Base-by-base conservation (phyloP, 345 rosid species). In the Moringa oleifera region DNA sequence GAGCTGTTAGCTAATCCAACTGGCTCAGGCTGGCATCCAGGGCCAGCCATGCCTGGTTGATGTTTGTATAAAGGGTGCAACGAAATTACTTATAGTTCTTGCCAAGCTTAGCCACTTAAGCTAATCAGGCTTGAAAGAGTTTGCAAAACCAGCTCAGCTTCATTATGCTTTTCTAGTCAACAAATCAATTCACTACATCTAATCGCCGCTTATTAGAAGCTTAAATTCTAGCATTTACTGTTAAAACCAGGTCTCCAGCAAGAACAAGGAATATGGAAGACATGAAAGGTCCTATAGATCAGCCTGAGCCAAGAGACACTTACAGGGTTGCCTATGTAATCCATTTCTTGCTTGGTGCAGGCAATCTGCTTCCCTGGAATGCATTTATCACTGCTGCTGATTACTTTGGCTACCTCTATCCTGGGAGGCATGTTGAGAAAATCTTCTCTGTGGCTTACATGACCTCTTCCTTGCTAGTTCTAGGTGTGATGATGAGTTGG, bases 341-440 rank as follows among this genome's bases (percentile, higher is more conserved):
- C 69, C 95, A 93, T 77, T 90, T 88, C 82, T 70, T 93, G 69
- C 85, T 93, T 33, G 99, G 99, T 53, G 95, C 90, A 18, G 97
- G 96, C 37, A 90, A 88, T 79, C 80, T 93, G 71, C 92, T 88
- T 68, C 99, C 99, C 1, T 93, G 99, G 97, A 93, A 93, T 68
- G 83, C 92, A 63, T 88, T 84, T 51, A 93, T 93, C 77, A 93
- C 92, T 0, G 97, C 96, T 18, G 81, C 84, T 21, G 97, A 93
- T 79, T 90, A 90, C 74, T 93, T 93, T 19, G 73, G 87, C 22
- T 68, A 73, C 71, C 79, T 86, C 46, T 93, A 90, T 58, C 96
- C 97, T 0, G 25, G 66, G 53, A 81, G 75, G 58, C 96, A 94
- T 65, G 81, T 86, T 11, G 92, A 81, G 71, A 94, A 81, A 79